Base-by-base conservation (phyloP, 2,329 filamentous ascomycete species). In the Colletotrichum brevisporum region DNA sequence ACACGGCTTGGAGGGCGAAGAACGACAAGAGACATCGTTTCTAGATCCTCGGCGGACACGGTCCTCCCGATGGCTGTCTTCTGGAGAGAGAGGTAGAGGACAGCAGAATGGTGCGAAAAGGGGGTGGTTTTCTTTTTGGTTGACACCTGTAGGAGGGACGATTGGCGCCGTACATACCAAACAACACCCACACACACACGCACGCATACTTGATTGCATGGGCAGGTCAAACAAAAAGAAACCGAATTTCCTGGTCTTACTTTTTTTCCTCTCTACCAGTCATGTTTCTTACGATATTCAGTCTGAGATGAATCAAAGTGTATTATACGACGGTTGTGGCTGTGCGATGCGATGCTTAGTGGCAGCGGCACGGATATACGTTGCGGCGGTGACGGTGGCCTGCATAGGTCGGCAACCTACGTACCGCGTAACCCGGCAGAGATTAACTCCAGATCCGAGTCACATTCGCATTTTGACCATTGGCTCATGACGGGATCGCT, bases 1-100 rank as follows among this genome's bases (percentile, higher is more conserved):
- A 88, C 79, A 98, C 94, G 6, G 88, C 91, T 53, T 99, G 93
- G 83, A 89, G 95, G 77, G 81, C 92, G 72, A 90, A 87, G 80
- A 85, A 83, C 79, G 83, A 85, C 79, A 89, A 88, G 78, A 84
- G 82, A 72, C 87, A 89, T 78, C 83, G 88, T 36, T 90, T 90
- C 75, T 90, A 80, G 77, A 67, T 21, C 6, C 16, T 10, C 31
- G 8, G 10, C 2, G n/a, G 9, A 5, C 39, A 31, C 6, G 18
- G 31, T 6, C 13, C 47, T 27, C 31, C 31, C 31, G 45, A 48
- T 21, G 58, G n/a, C 55, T 36, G 53, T 53, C 39, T 41, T 57
- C 24, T 18, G 12, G 18, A 43, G 21, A 60, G 27, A 31, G 31
- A 36, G 31, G 9, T 36, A 36, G 31, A 39, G 47, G 18, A 24